phyloP scores from a whole-genome alignment of 2,329 filamentous ascomycete species.

The Coleophoma eucalyptorum region DNA sequence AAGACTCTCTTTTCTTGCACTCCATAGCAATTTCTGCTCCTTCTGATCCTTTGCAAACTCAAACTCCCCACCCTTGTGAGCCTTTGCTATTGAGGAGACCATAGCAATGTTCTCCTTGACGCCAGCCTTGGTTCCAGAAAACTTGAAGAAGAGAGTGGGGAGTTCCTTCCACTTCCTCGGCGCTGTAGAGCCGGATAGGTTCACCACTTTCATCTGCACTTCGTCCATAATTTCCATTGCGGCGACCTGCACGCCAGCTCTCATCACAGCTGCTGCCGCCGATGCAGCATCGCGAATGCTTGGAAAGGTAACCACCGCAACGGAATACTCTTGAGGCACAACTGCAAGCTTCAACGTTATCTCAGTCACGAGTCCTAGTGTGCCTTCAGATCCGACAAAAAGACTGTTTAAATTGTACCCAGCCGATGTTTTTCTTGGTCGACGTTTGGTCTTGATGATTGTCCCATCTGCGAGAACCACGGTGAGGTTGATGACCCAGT shows the following conservation, averaged over 20 bases:
- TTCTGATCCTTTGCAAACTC: conserved; percentile 70
- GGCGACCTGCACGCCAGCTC: conserved; percentile 42
- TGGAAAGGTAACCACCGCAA: conserved; percentile 77
- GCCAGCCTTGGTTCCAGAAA: conserved; percentile 74
- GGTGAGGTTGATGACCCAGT: conserved; percentile 81
- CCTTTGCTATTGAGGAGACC: conserved; percentile 64
- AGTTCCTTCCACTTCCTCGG: conserved; percentile 69
- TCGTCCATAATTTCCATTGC: conserved; percentile 78
- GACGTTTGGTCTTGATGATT: conserved; percentile 71
- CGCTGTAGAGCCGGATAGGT: conserved; percentile 66
- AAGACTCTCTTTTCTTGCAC: conserved; percentile 76
- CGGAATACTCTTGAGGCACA: conserved; percentile 70
- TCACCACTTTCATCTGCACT: conserved; percentile 81
- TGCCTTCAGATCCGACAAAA: conserved; percentile 80
- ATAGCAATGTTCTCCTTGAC: conserved; percentile 72
- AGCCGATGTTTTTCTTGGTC: conserved; percentile 78
- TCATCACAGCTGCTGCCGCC: conserved; percentile 69
- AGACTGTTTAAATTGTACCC: conserved; percentile 80
- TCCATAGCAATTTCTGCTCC: conserved; percentile 76
- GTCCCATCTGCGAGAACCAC: conserved; percentile 77
- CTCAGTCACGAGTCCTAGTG: conserved; percentile 77
- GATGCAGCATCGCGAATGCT: conserved; percentile 72
- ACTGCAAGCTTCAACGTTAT: conserved; percentile 77
- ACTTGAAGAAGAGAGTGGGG: conserved; percentile 82
- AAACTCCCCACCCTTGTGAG: conserved; percentile 62